A percentile compares a stretch with the other conserved stretches of the same genome.
Conservation (phyloP, 306 rosid species). For the Lathyrus oleraceus region DNA sequence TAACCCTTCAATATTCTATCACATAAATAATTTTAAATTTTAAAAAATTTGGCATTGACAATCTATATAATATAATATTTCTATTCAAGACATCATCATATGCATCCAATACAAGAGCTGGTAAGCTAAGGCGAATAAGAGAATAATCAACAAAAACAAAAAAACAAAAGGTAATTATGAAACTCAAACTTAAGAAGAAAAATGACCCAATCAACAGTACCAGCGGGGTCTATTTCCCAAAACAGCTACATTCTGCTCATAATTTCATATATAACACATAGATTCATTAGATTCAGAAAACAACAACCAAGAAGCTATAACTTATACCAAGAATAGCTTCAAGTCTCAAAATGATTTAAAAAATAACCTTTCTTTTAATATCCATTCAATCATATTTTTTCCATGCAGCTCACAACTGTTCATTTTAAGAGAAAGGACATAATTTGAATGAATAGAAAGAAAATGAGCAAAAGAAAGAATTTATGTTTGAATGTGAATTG, state of each 20-base stretch:
- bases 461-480: slow-evolving; percentile 1
- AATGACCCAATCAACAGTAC: too few species aligned
- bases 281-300: slow-evolving; percentile 33
- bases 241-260: not conserved
- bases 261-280: slow-evolving; percentile 21
- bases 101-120: too few species aligned
- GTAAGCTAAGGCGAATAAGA: too few species aligned
- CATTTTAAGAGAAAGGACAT: not conserved
- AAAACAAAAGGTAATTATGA: too few species aligned
- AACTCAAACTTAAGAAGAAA: too few species aligned
- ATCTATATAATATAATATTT: too few species aligned
- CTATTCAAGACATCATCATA: too few species aligned
- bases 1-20: too few species aligned
- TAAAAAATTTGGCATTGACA: too few species aligned
- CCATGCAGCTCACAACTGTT: not conserved
- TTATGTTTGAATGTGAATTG: not conserved
- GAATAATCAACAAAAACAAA: too few species aligned
- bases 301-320: slow-evolving; percentile 17
- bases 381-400: not conserved
- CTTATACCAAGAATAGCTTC: not conserved
- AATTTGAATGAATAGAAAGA: not conserved
- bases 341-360: not conserved
- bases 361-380: not conserved
- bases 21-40: too few species aligned
- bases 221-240: not conserved